A percentile compares a stretch with the other conserved stretches of the same genome.
Conservation (phyloP, 768 basidiomycete genomes). For the Phlebiopsis flavidoalba region DNA sequence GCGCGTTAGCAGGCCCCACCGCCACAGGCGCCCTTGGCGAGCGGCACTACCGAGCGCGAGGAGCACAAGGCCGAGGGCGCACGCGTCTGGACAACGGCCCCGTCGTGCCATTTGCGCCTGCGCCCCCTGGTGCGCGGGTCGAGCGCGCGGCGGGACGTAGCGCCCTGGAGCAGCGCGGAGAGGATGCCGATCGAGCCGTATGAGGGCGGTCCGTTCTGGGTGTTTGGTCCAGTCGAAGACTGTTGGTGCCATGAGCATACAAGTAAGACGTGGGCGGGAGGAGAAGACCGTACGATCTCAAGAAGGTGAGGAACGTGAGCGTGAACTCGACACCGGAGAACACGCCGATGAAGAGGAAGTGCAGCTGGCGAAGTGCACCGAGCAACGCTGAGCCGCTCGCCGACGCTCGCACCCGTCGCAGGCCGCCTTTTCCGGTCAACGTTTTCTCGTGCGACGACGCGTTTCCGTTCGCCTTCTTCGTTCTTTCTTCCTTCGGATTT, state of each 20-base stretch:
- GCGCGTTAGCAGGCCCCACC: slow-evolving; percentile 51
- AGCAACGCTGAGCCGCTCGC: slow-evolving; percentile 56
- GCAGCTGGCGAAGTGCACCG: slow-evolving; percentile 55
- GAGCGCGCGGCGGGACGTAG: slow-evolving; percentile 84
- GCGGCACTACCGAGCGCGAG: slow-evolving; percentile 73
- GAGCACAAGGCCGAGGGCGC: slow-evolving; percentile 62
- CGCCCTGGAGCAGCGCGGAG: slow-evolving; percentile 87
- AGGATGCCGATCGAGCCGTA: slow-evolving; percentile 87
- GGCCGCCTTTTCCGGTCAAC: slow-evolving; percentile 8
- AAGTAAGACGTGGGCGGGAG: neutral
- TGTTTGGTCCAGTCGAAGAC: slow-evolving; percentile 89
- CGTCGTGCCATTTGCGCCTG: slow-evolving; percentile 78
- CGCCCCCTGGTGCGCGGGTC: slow-evolving; percentile 68
- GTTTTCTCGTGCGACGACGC: slow-evolving; percentile 12
- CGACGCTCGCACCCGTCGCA: slow-evolving; percentile 21
- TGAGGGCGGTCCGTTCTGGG: slow-evolving; percentile 81
- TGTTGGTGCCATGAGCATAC: slow-evolving; percentile 24
- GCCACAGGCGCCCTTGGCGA: slow-evolving; percentile 40
- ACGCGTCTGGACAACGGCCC: slow-evolving; percentile 75
- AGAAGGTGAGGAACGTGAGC: slow-evolving; percentile 89
- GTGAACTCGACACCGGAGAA: slow-evolving; percentile 98
- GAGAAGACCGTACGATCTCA: slow-evolving; percentile 58
- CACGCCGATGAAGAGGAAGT: slow-evolving; percentile 81
- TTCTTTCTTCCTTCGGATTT: neutral
- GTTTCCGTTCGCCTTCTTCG: neutral